Percentiles rank a stretch among this genome's conserved stretches.
These are phyloP conservation scores for Trichoderma atroviride DNA, from an alignment of 2,329 filamentous ascomycete species.

Conservation along the genomic window DNA sequence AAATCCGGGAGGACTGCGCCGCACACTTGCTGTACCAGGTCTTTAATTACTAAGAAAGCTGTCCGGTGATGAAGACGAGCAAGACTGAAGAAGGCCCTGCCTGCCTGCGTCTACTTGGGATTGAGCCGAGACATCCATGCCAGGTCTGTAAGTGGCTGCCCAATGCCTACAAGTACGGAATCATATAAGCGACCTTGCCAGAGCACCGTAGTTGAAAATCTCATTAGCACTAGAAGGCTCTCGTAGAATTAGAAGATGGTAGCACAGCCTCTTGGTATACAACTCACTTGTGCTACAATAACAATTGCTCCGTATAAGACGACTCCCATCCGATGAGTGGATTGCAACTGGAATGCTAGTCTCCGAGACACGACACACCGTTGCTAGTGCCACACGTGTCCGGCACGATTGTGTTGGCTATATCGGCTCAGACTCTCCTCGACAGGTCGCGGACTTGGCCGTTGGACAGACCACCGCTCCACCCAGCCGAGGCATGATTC, in stretches of 20 bases:
- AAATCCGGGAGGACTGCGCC: background rate
- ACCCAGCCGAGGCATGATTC: constrained; percentile 14
- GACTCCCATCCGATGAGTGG: background rate
- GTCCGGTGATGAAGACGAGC: background rate
- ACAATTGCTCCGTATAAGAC: background rate
- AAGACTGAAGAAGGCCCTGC: background rate
- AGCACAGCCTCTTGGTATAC: background rate
- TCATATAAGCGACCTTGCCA: background rate
- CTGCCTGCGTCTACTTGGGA: background rate
- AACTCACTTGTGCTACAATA: background rate
- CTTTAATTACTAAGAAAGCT: background rate
- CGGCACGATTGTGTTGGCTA: background rate
- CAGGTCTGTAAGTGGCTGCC: background rate
- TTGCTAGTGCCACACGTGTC: background rate
- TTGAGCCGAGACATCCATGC: background rate
- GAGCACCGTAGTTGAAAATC: background rate
- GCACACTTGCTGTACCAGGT: background rate
- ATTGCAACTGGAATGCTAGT: background rate
- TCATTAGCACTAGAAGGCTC: background rate
- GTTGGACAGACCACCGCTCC: background rate
- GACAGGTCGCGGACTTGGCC: background rate
- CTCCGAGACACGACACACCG: background rate
- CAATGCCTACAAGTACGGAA: background rate
- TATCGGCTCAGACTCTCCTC: background rate
- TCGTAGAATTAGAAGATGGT: background rate